A percentile compares a stretch with the other conserved stretches of the same genome.
These are phyloP conservation scores for Peronosclerospora sorghi DNA, from an alignment of 352 stramenopile genomes.

Conservation along the genomic window DNA sequence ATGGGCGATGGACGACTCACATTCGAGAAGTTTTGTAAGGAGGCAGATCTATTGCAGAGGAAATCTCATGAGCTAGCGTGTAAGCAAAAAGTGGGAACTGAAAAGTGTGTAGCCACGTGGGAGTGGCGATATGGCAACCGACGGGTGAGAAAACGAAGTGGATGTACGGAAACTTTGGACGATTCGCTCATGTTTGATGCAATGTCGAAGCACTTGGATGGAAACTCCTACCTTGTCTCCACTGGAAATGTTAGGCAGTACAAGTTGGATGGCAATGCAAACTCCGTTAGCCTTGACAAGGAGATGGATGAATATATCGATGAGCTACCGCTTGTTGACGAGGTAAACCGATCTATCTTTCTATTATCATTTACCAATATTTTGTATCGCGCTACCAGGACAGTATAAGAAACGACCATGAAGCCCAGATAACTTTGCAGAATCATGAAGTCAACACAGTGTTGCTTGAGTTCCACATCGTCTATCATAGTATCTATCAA, in stretches of 20 bases:
- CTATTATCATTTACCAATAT: background rate
- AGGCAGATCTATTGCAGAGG: constrained; percentile 32
- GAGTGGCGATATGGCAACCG: constrained; percentile 45
- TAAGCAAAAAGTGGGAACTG: background rate
- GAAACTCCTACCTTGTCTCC: constrained; percentile 60
- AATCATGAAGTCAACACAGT: constrained; percentile 11
- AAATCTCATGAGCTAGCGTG: constrained; percentile 23
- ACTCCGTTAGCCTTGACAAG: background rate
- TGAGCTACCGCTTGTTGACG: constrained; percentile 8
- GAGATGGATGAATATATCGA: constrained; percentile 5
- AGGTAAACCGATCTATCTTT: constrained; percentile 3
- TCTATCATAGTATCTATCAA: constrained; percentile 69
- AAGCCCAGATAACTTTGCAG: background rate
- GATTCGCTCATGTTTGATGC: background rate
- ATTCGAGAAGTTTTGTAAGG: constrained; percentile 37
- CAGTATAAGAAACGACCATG: constrained; percentile 2
- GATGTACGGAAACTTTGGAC: background rate
- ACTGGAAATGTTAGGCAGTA: constrained; percentile 21
- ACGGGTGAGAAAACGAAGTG: constrained; percentile 17
- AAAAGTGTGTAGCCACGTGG: constrained; percentile 23
- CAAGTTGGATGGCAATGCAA: background rate
- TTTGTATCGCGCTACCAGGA: constrained; percentile 2
- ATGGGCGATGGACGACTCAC: constrained; percentile 26
- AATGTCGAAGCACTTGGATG: constrained; percentile 37
- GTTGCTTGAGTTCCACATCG: constrained; percentile 73